Percentiles rank a stretch among this genome's conserved stretches.
phyloP scores from a whole-genome alignment of 2,329 filamentous ascomycete species.

The Colletotrichum lupini region DNA sequence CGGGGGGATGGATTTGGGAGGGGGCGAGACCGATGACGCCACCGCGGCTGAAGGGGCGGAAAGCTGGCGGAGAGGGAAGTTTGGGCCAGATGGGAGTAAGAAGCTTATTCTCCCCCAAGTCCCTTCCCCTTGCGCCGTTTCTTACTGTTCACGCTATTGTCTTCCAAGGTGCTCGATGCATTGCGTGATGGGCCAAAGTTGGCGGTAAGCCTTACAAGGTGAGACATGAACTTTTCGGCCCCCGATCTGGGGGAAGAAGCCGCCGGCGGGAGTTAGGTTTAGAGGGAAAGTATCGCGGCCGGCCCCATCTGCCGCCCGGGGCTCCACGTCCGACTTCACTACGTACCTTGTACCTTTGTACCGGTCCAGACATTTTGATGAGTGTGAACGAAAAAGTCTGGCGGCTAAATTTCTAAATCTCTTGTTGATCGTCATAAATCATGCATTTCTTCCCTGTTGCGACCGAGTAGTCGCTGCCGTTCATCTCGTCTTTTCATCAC shows the following conservation, averaged over 20 bases:
- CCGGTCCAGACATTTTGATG: too few relatives aligned
- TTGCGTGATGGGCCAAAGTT: not conserved
- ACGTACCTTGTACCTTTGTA: not conserved
- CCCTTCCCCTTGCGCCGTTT: not conserved
- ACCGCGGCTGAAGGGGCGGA: slow-evolving; percentile 7
- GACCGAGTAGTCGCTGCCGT: not conserved
- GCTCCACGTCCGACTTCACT: not conserved
- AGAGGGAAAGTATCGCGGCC: not conserved
- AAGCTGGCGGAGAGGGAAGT: not conserved
- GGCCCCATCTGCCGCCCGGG: slow-evolving; percentile 21
- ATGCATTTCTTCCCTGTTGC: not conserved
- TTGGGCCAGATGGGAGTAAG: not conserved
- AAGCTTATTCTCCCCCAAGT: slow-evolving; percentile 16
- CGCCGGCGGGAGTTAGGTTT: not conserved
- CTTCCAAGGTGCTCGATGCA: not conserved
- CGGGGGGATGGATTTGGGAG: not conserved
- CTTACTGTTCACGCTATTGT: not conserved
- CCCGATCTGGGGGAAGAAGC: slow-evolving; percentile 17
- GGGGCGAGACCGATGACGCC: slow-evolving; percentile 19
- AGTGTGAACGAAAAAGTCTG: not conserved
- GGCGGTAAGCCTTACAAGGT: slow-evolving; percentile 4
- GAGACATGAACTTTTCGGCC: slow-evolving; percentile 24
- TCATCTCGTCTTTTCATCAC: not conserved
- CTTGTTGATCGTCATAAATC: not conserved
- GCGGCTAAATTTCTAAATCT: not conserved